These are phyloP conservation scores for Marsdenia floribunda DNA, from an alignment of 257 asterid genomes.

Conservation along the genomic window DNA sequence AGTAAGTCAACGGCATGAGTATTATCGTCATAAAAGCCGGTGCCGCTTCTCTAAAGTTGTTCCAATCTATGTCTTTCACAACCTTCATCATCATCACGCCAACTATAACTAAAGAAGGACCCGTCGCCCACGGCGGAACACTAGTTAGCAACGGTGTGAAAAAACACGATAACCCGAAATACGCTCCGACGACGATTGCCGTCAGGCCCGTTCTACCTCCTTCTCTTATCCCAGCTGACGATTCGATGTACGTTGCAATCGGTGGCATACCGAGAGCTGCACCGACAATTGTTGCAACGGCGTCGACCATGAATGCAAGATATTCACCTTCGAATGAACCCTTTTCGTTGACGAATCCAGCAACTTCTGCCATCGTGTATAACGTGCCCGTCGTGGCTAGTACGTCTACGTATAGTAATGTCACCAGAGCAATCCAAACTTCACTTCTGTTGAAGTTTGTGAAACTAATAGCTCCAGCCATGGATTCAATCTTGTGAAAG, in stretches of 20 bases:
- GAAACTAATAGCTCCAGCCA: conserved; percentile 52
- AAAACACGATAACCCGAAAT: conserved; percentile 47
- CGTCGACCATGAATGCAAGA: conserved; percentile 74
- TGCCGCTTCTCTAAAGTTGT: conserved; percentile 50
- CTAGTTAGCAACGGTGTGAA: conserved; percentile 56
- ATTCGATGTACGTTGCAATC: conserved; percentile 57
- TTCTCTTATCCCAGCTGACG: conserved; percentile 69
- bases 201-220: conserved; percentile 78
- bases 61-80: conserved; percentile 68
- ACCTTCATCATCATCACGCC: conserved; percentile 81
- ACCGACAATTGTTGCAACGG: conserved; percentile 64
- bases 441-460: conserved; percentile 39
- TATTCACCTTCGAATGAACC: conserved; percentile 69
- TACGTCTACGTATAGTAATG: conserved; percentile 61
- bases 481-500: conserved; percentile 59
- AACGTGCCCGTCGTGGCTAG: conserved; percentile 68
- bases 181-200: conserved; percentile 53
- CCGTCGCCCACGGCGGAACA: conserved; percentile 85
- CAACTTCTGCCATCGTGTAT: conserved; percentile 66
- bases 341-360: conserved; percentile 46
- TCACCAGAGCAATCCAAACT: conserved; percentile 64
- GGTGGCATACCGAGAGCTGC: conserved; percentile 69
- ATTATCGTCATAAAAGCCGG: conserved; percentile 69
- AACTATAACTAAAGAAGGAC: conserved; percentile 76
- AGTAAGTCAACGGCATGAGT: conserved; percentile 71